Base-by-base conservation (phyloP, 805 yeast species). In the Starmera quercuum region DNA sequence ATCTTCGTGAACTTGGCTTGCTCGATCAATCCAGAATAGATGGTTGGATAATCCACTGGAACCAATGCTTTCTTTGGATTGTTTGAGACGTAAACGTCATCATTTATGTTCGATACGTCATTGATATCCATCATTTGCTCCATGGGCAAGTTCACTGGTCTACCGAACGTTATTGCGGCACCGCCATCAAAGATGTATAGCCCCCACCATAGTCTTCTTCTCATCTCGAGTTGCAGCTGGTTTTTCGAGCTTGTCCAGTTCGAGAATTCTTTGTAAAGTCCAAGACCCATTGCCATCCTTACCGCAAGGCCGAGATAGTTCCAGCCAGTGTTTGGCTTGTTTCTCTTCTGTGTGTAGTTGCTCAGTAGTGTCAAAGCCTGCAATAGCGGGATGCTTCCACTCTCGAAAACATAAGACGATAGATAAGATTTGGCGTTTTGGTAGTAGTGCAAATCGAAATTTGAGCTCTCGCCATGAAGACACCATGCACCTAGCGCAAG, bases 401-500 rank as follows among this genome's bases (percentile, higher is more conserved):
- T 60, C 50, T 76, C 83, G 45, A 78, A 71, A 7, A 78, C 68
- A 37, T 61, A 62, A 25, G 61, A 59, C 30, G 59, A 58, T 27
- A 76, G 40, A 36, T 57, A 55, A 9, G 59, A 54, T 50, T 71
- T 66, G 15, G 78, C 78, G 39, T 69, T 61, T 31, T 67, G 67
- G 45, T 75, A 80, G 39, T 76, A 79, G 30, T 68, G 59, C 23
- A 75, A 40, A 46, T 78, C 83, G 26, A 68, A 59, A 35, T 63
- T 64, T 2, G 71, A 59, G 13, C 63, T 47, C 40, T 75, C 80
- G 11, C 78, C 79, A 43, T 71, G 66, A 9, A 68, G 41, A 49
- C 82, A 75, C 80, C 83, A 78, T 17, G 83, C 70, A 12, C 86
- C 87, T n/a, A 80, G 54, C 0, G 83, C 81, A 19, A 78, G 51